Evolutionary conservation across 2,329 filamentous ascomycete species (phyloP).

Genomic region (Rhynchosporium agropyri): DNA sequence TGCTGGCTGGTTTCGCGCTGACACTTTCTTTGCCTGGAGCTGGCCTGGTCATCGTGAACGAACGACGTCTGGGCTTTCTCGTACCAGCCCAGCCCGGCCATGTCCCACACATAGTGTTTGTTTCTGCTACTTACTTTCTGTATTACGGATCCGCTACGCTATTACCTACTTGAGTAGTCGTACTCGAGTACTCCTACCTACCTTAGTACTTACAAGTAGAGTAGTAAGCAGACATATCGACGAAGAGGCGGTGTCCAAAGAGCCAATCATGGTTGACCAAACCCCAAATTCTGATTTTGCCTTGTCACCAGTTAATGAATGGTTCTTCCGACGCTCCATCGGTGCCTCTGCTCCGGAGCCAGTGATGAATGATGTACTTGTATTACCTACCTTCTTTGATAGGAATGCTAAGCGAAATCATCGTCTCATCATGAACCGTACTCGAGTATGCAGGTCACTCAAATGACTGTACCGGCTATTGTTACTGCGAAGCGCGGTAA

Average conservation of each 20-base stretch:
- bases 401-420: not conserved
- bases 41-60: not conserved
- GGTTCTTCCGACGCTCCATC: not conserved
- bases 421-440: not conserved
- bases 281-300: not conserved
- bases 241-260: conserved; percentile 14
- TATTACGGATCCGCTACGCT: too few relatives aligned
- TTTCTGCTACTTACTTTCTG: too few relatives aligned
- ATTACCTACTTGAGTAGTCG: too few relatives aligned
- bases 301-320: not conserved
- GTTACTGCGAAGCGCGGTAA: conserved; percentile 9
- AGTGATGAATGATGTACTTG: not conserved
- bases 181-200: too few relatives aligned
- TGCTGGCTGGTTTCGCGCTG: not conserved
- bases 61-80: not conserved
- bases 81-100: not conserved
- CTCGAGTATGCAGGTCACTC: not conserved
- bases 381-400: not conserved
- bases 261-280: conserved; percentile 1
- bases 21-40: conserved; percentile 2
- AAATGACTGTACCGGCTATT: conserved; percentile 5
- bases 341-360: conserved; percentile 6
- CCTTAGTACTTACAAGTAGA: too few relatives aligned
- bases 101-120: not conserved
- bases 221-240: not conserved